Conservation (phyloP, 192 early-diverging fungal species). For the Pilaira anomala region DNA sequence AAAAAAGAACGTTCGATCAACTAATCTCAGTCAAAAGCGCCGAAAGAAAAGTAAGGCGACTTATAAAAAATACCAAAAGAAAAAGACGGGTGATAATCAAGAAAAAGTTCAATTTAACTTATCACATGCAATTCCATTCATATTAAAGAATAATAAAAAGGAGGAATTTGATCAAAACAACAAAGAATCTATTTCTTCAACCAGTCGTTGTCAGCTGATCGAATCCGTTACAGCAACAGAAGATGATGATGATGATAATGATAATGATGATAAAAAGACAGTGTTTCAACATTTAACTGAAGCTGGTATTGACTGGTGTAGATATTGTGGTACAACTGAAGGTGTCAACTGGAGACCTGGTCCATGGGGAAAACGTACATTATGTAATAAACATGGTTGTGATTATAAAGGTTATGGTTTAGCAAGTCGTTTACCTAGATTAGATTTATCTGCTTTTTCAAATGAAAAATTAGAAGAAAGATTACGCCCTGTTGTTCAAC, state of each 20-base stretch:
- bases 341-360: slow-evolving; percentile 86
- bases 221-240: neutral
- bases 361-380: slow-evolving; percentile 89
- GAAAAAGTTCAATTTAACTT: neutral
- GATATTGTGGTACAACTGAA: slow-evolving; percentile 87
- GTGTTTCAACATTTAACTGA: slow-evolving; percentile 20
- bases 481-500: slow-evolving; percentile 17
- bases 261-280: neutral
- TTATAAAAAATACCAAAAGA: slow-evolving; percentile 20
- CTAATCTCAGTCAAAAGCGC: slow-evolving; percentile 3
- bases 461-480: slow-evolving; percentile 22
- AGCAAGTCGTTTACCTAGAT: slow-evolving; percentile 18
- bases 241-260: slow-evolving; percentile 3
- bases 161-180: neutral
- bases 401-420: slow-evolving; percentile 33
- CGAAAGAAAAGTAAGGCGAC: slow-evolving; percentile 10
- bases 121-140: neutral
- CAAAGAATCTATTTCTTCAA: neutral
- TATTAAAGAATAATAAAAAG: neutral
- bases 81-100: slow-evolving; percentile 6
- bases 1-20: neutral
- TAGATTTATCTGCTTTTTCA: slow-evolving; percentile 24
- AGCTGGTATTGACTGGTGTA: slow-evolving; percentile 73
- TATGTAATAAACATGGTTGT: slow-evolving; percentile 53
- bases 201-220: neutral